Percentiles rank a stretch among this genome's conserved stretches.
Conservation (phyloP, 2,329 filamentous ascomycete species). For the Alternaria panax region DNA sequence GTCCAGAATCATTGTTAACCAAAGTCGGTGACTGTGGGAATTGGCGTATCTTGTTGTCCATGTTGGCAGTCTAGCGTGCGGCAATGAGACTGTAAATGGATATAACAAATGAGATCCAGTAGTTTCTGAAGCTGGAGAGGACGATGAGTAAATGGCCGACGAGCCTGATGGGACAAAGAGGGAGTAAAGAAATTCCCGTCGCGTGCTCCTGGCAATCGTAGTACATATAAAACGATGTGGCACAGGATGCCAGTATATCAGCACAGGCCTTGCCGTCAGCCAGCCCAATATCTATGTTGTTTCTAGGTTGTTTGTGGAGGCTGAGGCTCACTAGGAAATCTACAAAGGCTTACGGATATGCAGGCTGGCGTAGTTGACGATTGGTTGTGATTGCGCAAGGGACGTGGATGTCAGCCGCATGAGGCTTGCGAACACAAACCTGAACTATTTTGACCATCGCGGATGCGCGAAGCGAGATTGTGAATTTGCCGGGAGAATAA, state of each 20-base stretch:
- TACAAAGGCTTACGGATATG: not conserved
- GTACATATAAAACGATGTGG: conserved; percentile 2
- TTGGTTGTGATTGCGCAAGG: not conserved
- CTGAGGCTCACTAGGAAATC: not conserved
- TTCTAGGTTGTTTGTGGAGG: conserved; percentile 4
- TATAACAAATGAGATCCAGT: not conserved
- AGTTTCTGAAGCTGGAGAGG: not conserved
- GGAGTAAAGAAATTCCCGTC: conserved; percentile 3
- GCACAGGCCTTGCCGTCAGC: conserved; percentile 8
- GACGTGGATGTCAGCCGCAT: conserved; percentile 11
- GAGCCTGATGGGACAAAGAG: not conserved
- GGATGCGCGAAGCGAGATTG: not conserved
- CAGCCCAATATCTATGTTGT: conserved; percentile 12
- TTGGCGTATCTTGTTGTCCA: conserved; percentile 7
- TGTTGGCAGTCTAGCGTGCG: not conserved
- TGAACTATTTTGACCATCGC: conserved; percentile 2
- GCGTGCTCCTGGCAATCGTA: conserved; percentile 8
- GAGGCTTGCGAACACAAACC: conserved; percentile 2
- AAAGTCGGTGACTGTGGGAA: not conserved
- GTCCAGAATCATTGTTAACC: not conserved
- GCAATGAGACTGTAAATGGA: not conserved
- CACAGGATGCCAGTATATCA: conserved; percentile 1
- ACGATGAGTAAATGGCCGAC: not conserved
- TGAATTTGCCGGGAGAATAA: not conserved
- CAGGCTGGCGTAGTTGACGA: not conserved